phyloP scores from a whole-genome alignment of 108 stramenopile species.

The Nannochloropsis oceanica region DNA sequence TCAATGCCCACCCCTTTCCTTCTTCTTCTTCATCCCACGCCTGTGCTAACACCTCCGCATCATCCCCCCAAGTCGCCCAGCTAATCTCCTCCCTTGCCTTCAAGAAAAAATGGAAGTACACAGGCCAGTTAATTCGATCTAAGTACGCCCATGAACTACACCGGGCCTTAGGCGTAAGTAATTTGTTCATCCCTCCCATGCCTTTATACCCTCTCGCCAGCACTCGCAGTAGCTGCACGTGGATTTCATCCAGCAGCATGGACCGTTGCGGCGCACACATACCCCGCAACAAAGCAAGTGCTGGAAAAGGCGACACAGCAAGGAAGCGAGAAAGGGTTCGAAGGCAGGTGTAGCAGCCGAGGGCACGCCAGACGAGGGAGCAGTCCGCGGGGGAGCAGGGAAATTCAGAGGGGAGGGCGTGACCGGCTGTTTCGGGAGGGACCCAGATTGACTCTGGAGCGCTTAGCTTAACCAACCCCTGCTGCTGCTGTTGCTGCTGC shows the following conservation, averaged over 20 bases:
- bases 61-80: neutral
- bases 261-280: neutral
- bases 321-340: neutral
- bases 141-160: neutral
- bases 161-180: neutral
- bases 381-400: neutral
- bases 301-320: neutral
- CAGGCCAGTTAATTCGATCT: neutral
- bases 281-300: neutral
- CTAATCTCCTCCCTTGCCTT: neutral
- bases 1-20: neutral
- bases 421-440: neutral
- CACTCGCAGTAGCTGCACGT: neutral
- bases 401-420: neutral
- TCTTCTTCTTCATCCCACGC: neutral
- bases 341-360: neutral
- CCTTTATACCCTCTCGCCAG: neutral
- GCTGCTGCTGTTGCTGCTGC: no score
- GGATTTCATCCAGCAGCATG: neutral
- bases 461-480: no score
- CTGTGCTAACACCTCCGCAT: neutral
- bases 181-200: neutral
- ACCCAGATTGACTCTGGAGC: neutral
- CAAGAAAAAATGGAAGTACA: neutral
- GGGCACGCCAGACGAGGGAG: neutral